Base-by-base conservation (phyloP, 2,329 filamentous ascomycete genomes). In the Sclerotinia trifoliorum region DNA sequence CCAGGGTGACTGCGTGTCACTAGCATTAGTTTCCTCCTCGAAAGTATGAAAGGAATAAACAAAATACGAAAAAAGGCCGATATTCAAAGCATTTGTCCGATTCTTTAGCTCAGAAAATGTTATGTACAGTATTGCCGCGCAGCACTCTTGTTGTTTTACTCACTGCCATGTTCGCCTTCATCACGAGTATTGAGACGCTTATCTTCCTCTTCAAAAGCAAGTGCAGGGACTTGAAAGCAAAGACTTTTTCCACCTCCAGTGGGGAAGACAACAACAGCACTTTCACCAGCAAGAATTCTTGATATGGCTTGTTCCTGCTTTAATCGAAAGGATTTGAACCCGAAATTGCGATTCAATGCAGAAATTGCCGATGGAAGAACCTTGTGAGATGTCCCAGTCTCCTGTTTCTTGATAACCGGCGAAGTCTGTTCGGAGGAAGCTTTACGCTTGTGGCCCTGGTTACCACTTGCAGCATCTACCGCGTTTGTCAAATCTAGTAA, bases 281-380 rank as follows among this genome's bases (percentile, higher is more conserved):
- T 83, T 2, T 76, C 77, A 13, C 82, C 82, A 65, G 76, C 74
- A 2, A 84, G 75, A 4, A 83, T 71, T 35, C 79, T 75, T 5
- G 78, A 75, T 68, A 83, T 82, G 0, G 78, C 82, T 15, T 77
- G 74, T 67, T 82, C 80, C 68, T 84, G 83, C 72, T 82, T 80
- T 21, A 83, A 74, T 55, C 80, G 77, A 69, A 84, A 84, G 0
- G 71, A 72, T 7, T 77, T 56, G 15, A 83, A 74, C 0, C 79
- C 79, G 71, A 83, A 84, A n/a, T 73, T 66, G 42, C 62, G 35
- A 15, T 74, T 77, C 3, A 84, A 75, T 0, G 81, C 75, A 19
- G 74, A 75, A n/a, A 77, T 74, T 10, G 77, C 77, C 19, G 77
- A 73, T 46, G 67, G 29, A 48, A 69, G 62, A 8, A 54, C 42